A percentile compares a stretch with the other conserved stretches of the same genome.
phyloP scores from a whole-genome alignment of 1,284 basidiomycete genomes.

The Mycena sp. region DNA sequence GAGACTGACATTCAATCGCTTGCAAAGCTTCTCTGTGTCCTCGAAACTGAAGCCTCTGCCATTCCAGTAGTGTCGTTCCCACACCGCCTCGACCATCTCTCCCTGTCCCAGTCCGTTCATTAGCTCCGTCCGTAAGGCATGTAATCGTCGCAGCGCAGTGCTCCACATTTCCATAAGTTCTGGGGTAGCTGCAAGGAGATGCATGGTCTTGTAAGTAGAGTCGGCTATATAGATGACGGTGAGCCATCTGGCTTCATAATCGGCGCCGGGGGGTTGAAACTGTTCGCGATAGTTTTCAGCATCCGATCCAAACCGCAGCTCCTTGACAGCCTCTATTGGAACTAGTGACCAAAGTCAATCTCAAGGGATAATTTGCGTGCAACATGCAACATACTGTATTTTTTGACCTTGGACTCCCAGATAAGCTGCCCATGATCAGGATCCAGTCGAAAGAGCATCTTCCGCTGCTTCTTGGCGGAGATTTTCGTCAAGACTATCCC shows the following conservation, averaged over 20 bases:
- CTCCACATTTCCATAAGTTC: slow-evolving; percentile 80
- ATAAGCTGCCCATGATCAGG: slow-evolving; percentile 83
- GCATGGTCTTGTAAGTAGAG: slow-evolving; percentile 91
- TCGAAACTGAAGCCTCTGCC: slow-evolving; percentile 77
- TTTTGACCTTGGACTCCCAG: slow-evolving; percentile 85
- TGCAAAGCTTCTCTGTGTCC: slow-evolving; percentile 81
- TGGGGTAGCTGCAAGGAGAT: slow-evolving; percentile 83
- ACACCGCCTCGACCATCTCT: slow-evolving; percentile 74
- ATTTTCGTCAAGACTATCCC: slow-evolving; percentile 90
- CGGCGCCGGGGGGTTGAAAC: slow-evolving; percentile 65
- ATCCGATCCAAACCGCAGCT: slow-evolving; percentile 85
- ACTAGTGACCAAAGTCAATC: slow-evolving; percentile 58
- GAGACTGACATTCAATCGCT: slow-evolving; percentile 76
- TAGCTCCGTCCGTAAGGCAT: slow-evolving; percentile 70
- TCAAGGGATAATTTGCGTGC: neutral
- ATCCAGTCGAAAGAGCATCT: slow-evolving; percentile 79
- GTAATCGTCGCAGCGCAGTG: slow-evolving; percentile 66
- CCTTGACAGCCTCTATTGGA: slow-evolving; percentile 90
- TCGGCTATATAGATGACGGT: slow-evolving; percentile 83
- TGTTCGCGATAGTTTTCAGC: slow-evolving; percentile 83
- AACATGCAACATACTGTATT: slow-evolving; percentile 71
- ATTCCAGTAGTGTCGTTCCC: slow-evolving; percentile 90
- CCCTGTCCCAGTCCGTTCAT: slow-evolving; percentile 72
- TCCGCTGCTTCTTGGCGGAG: slow-evolving; percentile 85
- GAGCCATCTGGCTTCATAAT: slow-evolving; percentile 76